A percentile compares a stretch with the other conserved stretches of the same genome.
These are phyloP conservation scores for Aureobasidium sp. DNA, from an alignment of 2,329 filamentous ascomycete genomes.

Conservation along the genomic window DNA sequence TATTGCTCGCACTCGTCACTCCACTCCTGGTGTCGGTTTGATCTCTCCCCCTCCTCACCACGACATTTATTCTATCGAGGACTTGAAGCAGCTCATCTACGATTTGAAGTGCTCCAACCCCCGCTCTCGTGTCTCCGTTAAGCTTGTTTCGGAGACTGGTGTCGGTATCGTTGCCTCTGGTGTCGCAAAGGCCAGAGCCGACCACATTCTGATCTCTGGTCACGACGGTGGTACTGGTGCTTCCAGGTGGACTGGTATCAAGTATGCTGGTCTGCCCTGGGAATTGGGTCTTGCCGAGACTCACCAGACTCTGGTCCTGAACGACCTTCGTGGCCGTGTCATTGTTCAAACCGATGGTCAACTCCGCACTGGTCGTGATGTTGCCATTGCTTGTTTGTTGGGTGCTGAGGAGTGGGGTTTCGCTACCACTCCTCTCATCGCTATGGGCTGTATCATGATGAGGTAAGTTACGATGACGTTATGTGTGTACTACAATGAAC, in stretches of 20 bases:
- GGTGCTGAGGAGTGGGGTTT: slow-evolving; percentile 99
- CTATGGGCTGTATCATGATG: slow-evolving; percentile 97
- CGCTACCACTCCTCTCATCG: slow-evolving; percentile 86
- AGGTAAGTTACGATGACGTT: slow-evolving; percentile 27
- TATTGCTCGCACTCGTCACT: slow-evolving; percentile 90
- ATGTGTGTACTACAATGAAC: not conserved
- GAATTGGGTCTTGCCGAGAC: slow-evolving; percentile 94
- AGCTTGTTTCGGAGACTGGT: slow-evolving; percentile 94
- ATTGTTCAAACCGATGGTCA: slow-evolving; percentile 96
- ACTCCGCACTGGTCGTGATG: slow-evolving; percentile 82
- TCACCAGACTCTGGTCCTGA: slow-evolving; percentile 90
- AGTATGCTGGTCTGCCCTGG: slow-evolving; percentile 95
- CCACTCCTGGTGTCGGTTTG: slow-evolving; percentile 88
- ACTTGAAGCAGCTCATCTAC: slow-evolving; percentile 95
- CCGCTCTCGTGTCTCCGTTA: slow-evolving; percentile 84
- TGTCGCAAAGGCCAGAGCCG: slow-evolving; percentile 94
- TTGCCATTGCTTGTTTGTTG: slow-evolving; percentile 87
- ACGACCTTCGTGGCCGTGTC: slow-evolving; percentile 90
- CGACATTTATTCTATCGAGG: slow-evolving; percentile 97
- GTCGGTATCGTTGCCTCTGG: slow-evolving; percentile 96
- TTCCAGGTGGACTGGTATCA: slow-evolving; percentile 96
- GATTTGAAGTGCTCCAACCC: slow-evolving; percentile 96
- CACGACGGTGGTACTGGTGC: slow-evolving; percentile 96
- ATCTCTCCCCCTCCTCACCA: slow-evolving; percentile 95
- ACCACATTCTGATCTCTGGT: slow-evolving; percentile 93